Conservation (phyloP, 176 grass and related monocot genomes). For the Juncus inflexus region DNA sequence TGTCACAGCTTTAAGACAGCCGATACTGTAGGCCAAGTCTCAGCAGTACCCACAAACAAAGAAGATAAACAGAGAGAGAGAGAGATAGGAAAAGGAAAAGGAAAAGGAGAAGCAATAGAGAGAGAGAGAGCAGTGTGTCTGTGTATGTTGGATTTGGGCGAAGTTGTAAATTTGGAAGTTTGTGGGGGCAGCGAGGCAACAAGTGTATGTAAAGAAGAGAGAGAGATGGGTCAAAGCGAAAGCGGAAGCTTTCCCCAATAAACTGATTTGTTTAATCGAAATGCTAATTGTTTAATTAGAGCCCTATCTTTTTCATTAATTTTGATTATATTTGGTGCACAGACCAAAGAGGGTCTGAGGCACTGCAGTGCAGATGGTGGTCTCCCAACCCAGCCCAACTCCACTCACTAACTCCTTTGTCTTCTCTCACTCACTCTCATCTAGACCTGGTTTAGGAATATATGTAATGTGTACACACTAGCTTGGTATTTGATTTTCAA, state of each 20-base stretch:
- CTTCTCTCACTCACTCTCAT: background rate
- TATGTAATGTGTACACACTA: background rate
- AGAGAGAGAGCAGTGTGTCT: slow-evolving; percentile 5
- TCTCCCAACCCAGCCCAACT: slow-evolving; percentile 21
- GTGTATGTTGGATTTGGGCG: slow-evolving; percentile 1
- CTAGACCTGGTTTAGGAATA: background rate
- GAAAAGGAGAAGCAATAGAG: slow-evolving; percentile 18
- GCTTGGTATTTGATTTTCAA: no score
- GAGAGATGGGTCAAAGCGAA: slow-evolving; percentile 53
- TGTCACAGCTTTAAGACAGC: slow-evolving; percentile 12
- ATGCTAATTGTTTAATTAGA: background rate
- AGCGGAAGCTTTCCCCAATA: slow-evolving; percentile 22
- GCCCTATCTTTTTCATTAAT: background rate
- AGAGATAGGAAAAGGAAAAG: slow-evolving; percentile 18
- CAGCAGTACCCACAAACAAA: slow-evolving; percentile 11
- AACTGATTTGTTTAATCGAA: background rate
- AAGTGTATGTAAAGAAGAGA: slow-evolving; percentile 34
- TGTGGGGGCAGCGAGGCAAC: slow-evolving; percentile 24
- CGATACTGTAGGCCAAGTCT: slow-evolving; percentile 24
- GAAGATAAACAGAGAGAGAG: slow-evolving; percentile 4
- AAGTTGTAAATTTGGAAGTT: slow-evolving; percentile 2
- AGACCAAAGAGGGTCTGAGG: slow-evolving; percentile 12
- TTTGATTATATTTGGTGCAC: slow-evolving; percentile 8
- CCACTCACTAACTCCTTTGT: slow-evolving; percentile 9
- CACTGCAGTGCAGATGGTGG: slow-evolving; percentile 31